Percentiles rank a stretch among this genome's conserved stretches.
These are phyloP conservation scores for Lentinus brumalis DNA, from an alignment of 768 basidiomycete genomes.

Conservation along the genomic window DNA sequence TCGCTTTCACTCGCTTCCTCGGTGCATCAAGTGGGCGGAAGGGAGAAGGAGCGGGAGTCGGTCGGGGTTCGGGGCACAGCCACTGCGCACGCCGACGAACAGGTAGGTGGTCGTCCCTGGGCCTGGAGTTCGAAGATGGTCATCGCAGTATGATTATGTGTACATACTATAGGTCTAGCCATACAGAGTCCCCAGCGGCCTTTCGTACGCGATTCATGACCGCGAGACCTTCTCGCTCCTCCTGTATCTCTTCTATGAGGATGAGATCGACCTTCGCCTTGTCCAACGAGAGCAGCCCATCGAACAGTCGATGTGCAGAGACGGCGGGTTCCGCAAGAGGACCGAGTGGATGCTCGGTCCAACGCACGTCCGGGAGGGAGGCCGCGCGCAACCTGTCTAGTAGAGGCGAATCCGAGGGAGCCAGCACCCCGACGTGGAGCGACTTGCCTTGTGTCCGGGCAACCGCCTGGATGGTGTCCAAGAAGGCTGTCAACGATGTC, in stretches of 20 bases:
- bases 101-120: no score
- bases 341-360: conserved; percentile 54
- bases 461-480: conserved; percentile 44
- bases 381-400: conserved; percentile 27
- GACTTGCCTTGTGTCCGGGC: conserved; percentile 13
- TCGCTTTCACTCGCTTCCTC: conserved; percentile 6
- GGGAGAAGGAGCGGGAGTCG: neutral
- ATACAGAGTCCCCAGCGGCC: conserved; percentile 66
- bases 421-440: conserved; percentile 68
- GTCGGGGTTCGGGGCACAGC: neutral
- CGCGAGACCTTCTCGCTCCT: conserved; percentile 84
- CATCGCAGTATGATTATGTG: neutral
- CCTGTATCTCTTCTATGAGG: conserved; percentile 80
- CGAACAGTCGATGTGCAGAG: conserved; percentile 83
- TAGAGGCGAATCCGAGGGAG: conserved; percentile 58
- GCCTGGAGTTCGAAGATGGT: no score
- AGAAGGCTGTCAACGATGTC: conserved; percentile 37
- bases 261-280: conserved; percentile 76
- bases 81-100: neutral
- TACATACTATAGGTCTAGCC: conserved; percentile 20
- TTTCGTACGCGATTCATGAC: conserved; percentile 94
- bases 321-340: conserved; percentile 57
- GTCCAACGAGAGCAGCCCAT: conserved; percentile 84
- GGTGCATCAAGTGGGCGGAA: neutral
- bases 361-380: conserved; percentile 42